Evolutionary conservation across 2,329 filamentous ascomycete genomes (phyloP).

Genomic region (Leptographium radiaticola): DNA sequence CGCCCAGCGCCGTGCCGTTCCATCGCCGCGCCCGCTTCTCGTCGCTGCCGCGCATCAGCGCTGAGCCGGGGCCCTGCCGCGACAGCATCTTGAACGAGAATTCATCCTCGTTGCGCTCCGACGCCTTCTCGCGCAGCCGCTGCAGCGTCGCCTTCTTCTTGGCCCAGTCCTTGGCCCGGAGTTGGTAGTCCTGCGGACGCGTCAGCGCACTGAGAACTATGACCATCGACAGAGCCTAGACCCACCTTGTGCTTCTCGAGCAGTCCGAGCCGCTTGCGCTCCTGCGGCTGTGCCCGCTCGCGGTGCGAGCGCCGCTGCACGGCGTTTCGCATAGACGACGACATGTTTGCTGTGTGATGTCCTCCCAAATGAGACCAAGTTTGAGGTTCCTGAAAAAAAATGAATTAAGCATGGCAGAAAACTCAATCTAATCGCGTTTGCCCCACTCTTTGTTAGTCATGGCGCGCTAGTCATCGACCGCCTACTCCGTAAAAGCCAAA

Average conservation of each 20-base stretch:
- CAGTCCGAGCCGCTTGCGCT: conserved; percentile 76
- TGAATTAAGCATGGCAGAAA: too few relatives aligned
- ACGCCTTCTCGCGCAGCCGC: conserved; percentile 45
- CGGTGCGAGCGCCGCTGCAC: conserved; percentile 49
- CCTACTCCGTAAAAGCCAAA: too few relatives aligned
- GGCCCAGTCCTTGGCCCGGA: conserved; percentile 53
- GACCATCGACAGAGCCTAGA: neutral
- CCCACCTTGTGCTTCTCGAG: conserved; percentile 87
- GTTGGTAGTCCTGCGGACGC: conserved; percentile 9
- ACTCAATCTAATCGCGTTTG: neutral
- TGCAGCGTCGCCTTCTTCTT: conserved; percentile 50
- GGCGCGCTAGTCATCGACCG: neutral
- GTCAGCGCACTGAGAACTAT: neutral
- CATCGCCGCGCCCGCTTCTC: conserved; percentile 31
- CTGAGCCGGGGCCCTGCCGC: conserved; percentile 37
- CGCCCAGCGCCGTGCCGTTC: conserved; percentile 42
- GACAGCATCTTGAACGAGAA: conserved; percentile 61
- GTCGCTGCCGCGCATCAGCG: conserved; percentile 21
- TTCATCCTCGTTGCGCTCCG: conserved; percentile 58
- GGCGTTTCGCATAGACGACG: conserved; percentile 13
- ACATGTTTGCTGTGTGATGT: conserved; percentile 4
- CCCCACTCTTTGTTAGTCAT: neutral
- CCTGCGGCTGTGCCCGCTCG: conserved; percentile 76
- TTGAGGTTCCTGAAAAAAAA: neutral
- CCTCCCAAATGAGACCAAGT: neutral